Conservation (phyloP, 83 land plant genomes). For the Diphasiastrum complanatum region DNA sequence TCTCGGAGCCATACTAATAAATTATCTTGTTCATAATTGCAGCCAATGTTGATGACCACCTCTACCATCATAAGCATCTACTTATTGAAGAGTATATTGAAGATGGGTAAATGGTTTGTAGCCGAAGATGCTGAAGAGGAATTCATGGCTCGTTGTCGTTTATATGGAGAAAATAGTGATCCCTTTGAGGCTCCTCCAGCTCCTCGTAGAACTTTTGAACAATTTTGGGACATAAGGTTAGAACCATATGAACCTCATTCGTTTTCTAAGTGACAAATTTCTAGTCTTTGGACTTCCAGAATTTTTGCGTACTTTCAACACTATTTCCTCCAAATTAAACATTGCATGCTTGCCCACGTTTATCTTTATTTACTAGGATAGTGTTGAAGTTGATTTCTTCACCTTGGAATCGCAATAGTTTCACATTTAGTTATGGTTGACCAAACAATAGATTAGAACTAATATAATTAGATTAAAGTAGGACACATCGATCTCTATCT, state of each 20-base stretch:
- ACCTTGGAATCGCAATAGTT: too few species aligned
- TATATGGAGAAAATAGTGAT: constrained; percentile 12
- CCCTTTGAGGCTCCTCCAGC: constrained; percentile 21
- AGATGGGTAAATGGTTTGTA: constrained; percentile 43
- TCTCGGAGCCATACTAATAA: too few species aligned
- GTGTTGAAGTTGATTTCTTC: too few species aligned
- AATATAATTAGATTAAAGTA: too few species aligned
- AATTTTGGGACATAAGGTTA: constrained; percentile 36
- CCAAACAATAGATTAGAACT: too few species aligned
- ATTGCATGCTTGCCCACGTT: too few species aligned
- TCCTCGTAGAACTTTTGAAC: constrained; percentile 37
- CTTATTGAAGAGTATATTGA: constrained; percentile 31
- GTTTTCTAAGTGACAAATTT: not conserved
- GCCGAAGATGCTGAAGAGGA: constrained; percentile 34
- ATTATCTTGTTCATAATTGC: too few species aligned
- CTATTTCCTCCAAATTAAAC: too few species aligned
- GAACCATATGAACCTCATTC: not conserved
- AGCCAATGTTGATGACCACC: constrained; percentile 39
- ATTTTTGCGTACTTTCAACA: too few species aligned
- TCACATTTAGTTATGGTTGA: too few species aligned
- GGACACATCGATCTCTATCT: too few species aligned
- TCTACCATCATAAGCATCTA: constrained; percentile 37
- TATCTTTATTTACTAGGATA: too few species aligned
- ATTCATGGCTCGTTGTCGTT: constrained; percentile 33
- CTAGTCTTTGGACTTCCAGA: not conserved